Evolutionary conservation across 495 filamentous ascomycete species (phyloP).

Genomic region (Stereocaulon alpinum): DNA sequence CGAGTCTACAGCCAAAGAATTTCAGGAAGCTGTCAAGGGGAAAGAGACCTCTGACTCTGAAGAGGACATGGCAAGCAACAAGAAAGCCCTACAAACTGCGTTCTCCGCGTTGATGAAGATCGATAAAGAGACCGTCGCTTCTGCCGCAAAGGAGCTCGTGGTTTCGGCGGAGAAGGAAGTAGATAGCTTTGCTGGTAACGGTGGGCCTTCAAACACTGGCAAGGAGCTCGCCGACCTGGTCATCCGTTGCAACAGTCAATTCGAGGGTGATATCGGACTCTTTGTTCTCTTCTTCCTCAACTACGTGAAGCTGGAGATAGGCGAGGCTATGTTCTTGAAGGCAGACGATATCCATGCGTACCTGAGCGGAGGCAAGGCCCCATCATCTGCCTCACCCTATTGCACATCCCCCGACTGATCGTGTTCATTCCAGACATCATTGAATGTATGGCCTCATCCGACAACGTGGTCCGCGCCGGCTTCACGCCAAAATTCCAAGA

Average conservation of each 20-base stretch:
- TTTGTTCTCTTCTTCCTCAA: conserved; percentile 78
- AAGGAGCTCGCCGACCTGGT: conserved; percentile 68
- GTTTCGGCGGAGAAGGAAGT: conserved; percentile 54
- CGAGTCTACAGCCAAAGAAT: conserved; percentile 52
- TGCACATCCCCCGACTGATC: not conserved
- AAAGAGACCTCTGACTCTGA: conserved; percentile 51
- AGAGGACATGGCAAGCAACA: conserved; percentile 55
- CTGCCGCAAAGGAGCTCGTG: conserved; percentile 56
- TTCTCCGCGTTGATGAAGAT: conserved; percentile 78
- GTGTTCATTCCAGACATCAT: conserved; percentile 57
- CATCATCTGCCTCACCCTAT: not conserved
- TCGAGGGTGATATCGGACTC: conserved; percentile 64
- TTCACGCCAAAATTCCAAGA: conserved; percentile 99
- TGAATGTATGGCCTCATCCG: conserved; percentile 96
- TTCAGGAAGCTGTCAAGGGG: conserved; percentile 55
- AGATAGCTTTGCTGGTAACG: conserved; percentile 51
- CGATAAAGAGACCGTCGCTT: conserved; percentile 50
- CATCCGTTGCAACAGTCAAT: conserved; percentile 61
- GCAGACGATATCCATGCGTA: conserved; percentile 98
- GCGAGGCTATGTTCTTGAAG: conserved; percentile 91
- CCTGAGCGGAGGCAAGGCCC: conserved; percentile 52
- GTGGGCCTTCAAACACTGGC: conserved; percentile 48
- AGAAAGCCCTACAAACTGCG: conserved; percentile 60
- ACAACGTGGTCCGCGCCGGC: conserved; percentile 94
- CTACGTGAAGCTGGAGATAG: conserved; percentile 67